Conservation (phyloP, 257 asterid genomes). For the Gentiana straminea region DNA sequence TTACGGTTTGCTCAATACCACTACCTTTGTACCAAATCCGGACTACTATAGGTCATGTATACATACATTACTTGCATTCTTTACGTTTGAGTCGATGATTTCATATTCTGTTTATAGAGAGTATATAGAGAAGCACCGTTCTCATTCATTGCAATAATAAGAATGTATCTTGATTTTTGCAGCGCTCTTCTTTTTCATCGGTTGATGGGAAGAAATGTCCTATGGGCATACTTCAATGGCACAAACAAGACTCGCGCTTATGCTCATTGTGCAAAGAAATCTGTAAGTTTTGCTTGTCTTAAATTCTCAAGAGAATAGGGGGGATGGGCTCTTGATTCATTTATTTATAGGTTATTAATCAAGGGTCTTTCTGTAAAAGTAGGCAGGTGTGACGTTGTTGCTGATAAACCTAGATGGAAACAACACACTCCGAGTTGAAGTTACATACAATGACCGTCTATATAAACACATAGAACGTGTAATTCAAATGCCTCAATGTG, state of each 20-base stretch:
- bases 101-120: no score
- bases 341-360: no score
- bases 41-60: conserved; percentile 65
- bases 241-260: conserved; percentile 52
- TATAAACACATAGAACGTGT: conserved; percentile 5
- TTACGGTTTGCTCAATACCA: conserved; percentile 75
- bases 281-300: conserved; percentile 33
- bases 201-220: conserved; percentile 62
- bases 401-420: conserved; percentile 70
- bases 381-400: conserved; percentile 58
- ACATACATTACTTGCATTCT: no score
- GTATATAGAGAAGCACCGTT: no score
- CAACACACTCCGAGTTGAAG: conserved; percentile 24
- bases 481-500: conserved; percentile 11
- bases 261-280: conserved; percentile 66
- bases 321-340: background rate
- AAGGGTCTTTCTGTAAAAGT: conserved; percentile 15
- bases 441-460: conserved; percentile 23
- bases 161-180: background rate
- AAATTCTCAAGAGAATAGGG: background rate
- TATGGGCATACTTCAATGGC: conserved; percentile 44
- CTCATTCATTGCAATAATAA: no score
- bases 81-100: no score
- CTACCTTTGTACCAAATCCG: conserved; percentile 66
- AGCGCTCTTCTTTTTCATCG: conserved; percentile 95